Base-by-base conservation (phyloP, 2,329 filamentous ascomycete species). In the Penicillium sp. region DNA sequence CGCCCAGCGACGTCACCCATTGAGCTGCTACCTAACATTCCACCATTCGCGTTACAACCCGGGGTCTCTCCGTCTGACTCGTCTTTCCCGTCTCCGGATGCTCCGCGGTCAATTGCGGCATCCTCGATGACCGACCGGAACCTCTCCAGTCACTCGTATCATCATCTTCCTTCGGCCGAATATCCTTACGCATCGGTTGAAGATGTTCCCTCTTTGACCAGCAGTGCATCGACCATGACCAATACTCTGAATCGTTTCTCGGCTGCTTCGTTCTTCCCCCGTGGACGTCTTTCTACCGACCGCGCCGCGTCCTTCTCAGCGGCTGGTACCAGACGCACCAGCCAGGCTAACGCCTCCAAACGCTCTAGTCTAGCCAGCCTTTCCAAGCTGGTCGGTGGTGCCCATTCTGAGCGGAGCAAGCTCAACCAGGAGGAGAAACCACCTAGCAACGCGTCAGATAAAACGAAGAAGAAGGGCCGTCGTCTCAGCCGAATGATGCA, bases 171-270 rank as follows among this genome's bases (percentile, higher is more conserved):
- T 43, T 68, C 73, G 49, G 75, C 73, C 41, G 75, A 78, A 17
- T 70, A 71, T 57, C 70, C 73, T 35, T 76, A 78, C 41, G 71
- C 70, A 36, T 81, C 79, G 1, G 70, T 75, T 42, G 79, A 81
- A 43, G 79, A 81, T 71, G 77, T 81, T 4, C 79, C 79, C 17
- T 81, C 79, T 27, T 67, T 81, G 33, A 81, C 77, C 27, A 80
- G 79, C 64, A 80, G 78, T 62, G 74, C 78, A 41, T 81, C 79
- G 1, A 81, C 77, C 10, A 76, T 73, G 67, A 78, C 77, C 27
- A 78, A 76, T 49, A 74, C 73, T 25, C 54, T 77, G 21, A 71
- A 75, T 35, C 75, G 78, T 27, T 71, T 80, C 31, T 81, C 79
- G 8, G 55, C 55, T 17, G 73, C 73, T 27, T 76, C 72, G 21